phyloP scores from a whole-genome alignment of 768 basidiomycete genomes.

The Amyloporia xantha region DNA sequence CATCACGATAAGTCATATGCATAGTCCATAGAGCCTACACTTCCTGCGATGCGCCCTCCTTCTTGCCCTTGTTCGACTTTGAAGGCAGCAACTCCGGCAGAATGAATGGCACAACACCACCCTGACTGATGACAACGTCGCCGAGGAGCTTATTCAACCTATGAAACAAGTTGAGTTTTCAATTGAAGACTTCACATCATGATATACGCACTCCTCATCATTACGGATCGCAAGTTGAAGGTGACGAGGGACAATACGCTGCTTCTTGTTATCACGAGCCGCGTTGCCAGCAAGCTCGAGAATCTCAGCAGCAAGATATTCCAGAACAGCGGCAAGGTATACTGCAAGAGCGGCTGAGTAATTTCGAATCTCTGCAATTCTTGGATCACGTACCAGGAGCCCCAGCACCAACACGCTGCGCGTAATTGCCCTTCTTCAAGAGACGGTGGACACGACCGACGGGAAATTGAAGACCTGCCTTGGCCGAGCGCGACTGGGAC shows the following conservation, averaged over 20 bases:
- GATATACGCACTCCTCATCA: constrained; percentile 54
- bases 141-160: constrained; percentile 54
- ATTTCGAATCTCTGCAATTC: no score
- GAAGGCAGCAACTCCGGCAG: constrained; percentile 42
- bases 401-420: constrained; percentile 61
- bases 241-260: constrained; percentile 76
- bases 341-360: no score
- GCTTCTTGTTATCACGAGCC: constrained; percentile 77
- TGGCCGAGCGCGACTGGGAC: constrained; percentile 60
- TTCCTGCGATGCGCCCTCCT: constrained; percentile 44
- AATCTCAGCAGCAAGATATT: constrained; percentile 84
- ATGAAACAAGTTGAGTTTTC: not conserved
- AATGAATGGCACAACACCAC: constrained; percentile 67
- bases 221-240: constrained; percentile 71
- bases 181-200: not conserved
- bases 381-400: constrained; percentile 58
- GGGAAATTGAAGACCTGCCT: constrained; percentile 65
- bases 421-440: constrained; percentile 68
- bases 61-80: constrained; percentile 41
- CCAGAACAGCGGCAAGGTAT: constrained; percentile 79
- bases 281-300: constrained; percentile 79
- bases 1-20: not conserved
- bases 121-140: constrained; percentile 65
- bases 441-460: constrained; percentile 80
- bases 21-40: constrained; percentile 27